Evolutionary conservation across 768 basidiomycete species (phyloP).

Genomic region (Hericium erinaceus): DNA sequence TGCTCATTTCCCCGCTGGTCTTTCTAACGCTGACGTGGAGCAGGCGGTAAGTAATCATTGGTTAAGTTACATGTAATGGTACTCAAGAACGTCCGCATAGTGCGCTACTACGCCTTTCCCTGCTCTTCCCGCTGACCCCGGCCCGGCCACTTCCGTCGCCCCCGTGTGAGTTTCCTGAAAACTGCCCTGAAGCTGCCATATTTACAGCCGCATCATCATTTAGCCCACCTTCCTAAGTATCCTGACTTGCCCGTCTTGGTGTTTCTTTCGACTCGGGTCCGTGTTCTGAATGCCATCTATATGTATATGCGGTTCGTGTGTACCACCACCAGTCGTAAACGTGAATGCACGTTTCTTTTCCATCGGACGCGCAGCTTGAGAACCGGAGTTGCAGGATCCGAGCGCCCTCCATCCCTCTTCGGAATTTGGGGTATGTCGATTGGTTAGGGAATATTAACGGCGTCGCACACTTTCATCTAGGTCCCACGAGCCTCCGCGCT

Average conservation of each 20-base stretch:
- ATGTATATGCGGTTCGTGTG: not conserved
- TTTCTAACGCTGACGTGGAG: slow-evolving; percentile 16
- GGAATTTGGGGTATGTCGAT: too few relatives aligned
- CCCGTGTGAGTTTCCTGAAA: slow-evolving; percentile 21
- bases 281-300: not conserved
- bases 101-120: slow-evolving; percentile 22
- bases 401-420: too few relatives aligned
- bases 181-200: not conserved
- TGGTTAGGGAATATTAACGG: too few relatives aligned
- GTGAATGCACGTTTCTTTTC: not conserved
- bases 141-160: slow-evolving; percentile 23
- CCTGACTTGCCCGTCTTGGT: not conserved
- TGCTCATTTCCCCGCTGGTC: slow-evolving; percentile 26
- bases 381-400: too few relatives aligned
- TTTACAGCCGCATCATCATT: not conserved
- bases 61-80: too few relatives aligned
- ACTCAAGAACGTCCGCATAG: not conserved
- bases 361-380: not conserved
- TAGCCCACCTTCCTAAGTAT: not conserved
- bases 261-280: not conserved
- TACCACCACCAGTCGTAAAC: too few relatives aligned
- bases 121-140: slow-evolving; percentile 22
- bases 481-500: too few relatives aligned
- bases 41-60: not conserved
- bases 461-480: too few relatives aligned